These are phyloP conservation scores for Lachnellula suecica DNA, from an alignment of 2,329 filamentous ascomycete genomes.

Conservation along the genomic window DNA sequence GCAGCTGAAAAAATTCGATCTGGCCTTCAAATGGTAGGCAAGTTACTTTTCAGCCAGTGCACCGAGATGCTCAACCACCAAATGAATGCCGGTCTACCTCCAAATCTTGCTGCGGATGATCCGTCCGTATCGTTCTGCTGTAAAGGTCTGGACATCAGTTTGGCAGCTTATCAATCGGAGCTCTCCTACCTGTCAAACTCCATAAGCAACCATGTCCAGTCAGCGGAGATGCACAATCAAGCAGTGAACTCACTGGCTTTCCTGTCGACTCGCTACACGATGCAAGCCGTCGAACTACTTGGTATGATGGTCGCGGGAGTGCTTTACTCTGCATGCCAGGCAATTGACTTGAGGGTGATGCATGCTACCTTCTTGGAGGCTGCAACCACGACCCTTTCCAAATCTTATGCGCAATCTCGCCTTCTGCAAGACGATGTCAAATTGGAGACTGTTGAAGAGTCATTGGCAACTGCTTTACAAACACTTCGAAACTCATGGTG, in stretches of 20 bases:
- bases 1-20: conserved; percentile 61
- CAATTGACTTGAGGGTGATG: conserved; percentile 48
- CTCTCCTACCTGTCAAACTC: conserved; percentile 61
- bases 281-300: conserved; percentile 55
- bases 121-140: conserved; percentile 56
- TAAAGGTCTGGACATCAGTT: conserved; percentile 66
- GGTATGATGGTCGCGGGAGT: conserved; percentile 44
- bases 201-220: conserved; percentile 60
- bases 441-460: too few relatives aligned
- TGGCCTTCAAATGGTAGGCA: conserved; percentile 53
- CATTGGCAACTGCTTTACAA: too few relatives aligned
- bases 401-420: too few relatives aligned
- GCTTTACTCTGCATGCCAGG: conserved; percentile 54
- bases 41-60: conserved; percentile 64
- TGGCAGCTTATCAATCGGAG: conserved; percentile 63
- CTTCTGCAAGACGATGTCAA: too few relatives aligned
- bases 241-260: conserved; percentile 65
- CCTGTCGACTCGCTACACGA: conserved; percentile 54
- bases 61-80: conserved; percentile 61
- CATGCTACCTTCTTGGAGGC: conserved; percentile 14
- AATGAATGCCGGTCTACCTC: conserved; percentile 59
- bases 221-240: conserved; percentile 68
- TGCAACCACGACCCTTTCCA: too few relatives aligned
- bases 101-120: conserved; percentile 60
- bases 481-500: too few relatives aligned